phyloP scores from a whole-genome alignment of 2,329 filamentous ascomycete genomes.

The Aspergillus brunneoviolaceus region DNA sequence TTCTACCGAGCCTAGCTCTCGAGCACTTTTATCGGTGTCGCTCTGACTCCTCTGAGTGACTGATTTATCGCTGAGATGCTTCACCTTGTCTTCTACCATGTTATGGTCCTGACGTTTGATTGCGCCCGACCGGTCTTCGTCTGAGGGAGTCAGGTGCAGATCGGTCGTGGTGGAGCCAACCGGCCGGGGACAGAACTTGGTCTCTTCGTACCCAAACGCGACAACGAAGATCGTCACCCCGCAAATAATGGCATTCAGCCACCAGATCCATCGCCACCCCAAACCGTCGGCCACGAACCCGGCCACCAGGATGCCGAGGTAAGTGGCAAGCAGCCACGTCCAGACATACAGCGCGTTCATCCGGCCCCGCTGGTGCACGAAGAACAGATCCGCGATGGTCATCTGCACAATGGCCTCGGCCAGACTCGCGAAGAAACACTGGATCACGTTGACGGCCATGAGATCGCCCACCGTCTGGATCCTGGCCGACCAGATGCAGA shows the following conservation, averaged over 20 bases:
- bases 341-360: conserved; percentile 52
- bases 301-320: conserved; percentile 37
- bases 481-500: conserved; percentile 46
- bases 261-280: conserved; percentile 55
- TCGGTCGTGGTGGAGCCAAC: not conserved
- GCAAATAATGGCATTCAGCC: conserved; percentile 48
- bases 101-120: too few species aligned
- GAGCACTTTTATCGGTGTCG: too few species aligned
- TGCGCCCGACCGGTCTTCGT: not conserved
- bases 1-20: too few species aligned
- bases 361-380: conserved; percentile 48
- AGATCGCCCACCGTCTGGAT: conserved; percentile 45
- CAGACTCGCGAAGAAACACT: conserved; percentile 47
- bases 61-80: too few species aligned
- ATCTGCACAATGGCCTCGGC: conserved; percentile 49
- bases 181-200: conserved; percentile 19
- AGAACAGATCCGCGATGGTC: conserved; percentile 51
- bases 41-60: too few species aligned
- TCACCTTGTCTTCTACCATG: too few species aligned
- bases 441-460: conserved; percentile 45
- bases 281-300: conserved; percentile 38
- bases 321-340: conserved; percentile 30
- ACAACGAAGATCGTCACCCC: conserved; percentile 40
- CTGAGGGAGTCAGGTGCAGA: not conserved
- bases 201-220: conserved; percentile 49